Base-by-base conservation (phyloP, 108 stramenopile genomes). In the Nannochloropsis gaditana region DNA sequence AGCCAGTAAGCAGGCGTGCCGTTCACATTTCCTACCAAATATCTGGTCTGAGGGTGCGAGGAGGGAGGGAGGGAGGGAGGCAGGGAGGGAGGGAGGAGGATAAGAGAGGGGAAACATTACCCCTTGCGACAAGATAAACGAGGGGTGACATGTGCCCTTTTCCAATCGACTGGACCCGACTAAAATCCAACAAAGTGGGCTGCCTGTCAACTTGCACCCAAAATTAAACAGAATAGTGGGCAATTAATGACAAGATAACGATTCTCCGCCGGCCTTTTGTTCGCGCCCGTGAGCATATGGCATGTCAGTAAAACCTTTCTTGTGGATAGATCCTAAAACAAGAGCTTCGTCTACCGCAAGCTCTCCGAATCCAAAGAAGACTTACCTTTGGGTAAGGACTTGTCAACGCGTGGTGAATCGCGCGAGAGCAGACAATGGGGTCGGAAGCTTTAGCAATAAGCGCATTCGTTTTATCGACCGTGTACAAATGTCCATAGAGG, bases 371-470 rank as follows among this genome's bases (percentile, higher is more conserved):
- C 47, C 47, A 15, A 4, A 4, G 3, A 73, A 73, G n/a, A 4
- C 59, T n/a, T 73, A 73, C 59, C 59, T n/a, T 15, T 2, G 82
- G 82, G 19, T 43, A 45, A 2, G 82, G 19, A 21, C 44, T 45
- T 15, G 82, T 45, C 45, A 82, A 45, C 19, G 82, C 82, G 21
- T 82, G 82, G 45, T 43, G 44, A 21, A 82, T 82, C 19, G 82
- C 82, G 19, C 9, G 15, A 2, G 82, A 82, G 45, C 44, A 45
- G 5, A 82, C 82, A 82, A 45, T 21, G 5, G 82, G 44, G 4
- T 43, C 44, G 0, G 44, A 45, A 19, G 82, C 82, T 21, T 82
- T 82, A 9, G 59, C 59, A n/a, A 73, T n/a, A 15, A 73, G n/a
- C 4, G 4, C 8, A 73, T 73, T n/a, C 59, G n/a, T n/a, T n/a